phyloP scores from a whole-genome alignment of 495 filamentous ascomycete species.

The Tuber brumale region DNA sequence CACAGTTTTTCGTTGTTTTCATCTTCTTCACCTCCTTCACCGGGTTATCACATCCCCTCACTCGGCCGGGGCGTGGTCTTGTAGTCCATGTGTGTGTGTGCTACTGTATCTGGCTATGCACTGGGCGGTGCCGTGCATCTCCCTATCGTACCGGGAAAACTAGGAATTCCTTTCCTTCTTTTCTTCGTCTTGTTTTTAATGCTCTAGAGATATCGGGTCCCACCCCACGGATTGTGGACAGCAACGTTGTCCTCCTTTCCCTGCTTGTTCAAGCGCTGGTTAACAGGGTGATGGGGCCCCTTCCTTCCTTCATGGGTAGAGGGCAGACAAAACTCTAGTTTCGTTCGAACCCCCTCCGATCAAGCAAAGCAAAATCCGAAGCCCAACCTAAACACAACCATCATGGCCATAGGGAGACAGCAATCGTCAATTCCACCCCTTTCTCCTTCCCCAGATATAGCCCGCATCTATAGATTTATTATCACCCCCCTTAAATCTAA shows the following conservation, averaged over 20 bases:
- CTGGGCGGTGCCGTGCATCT: background rate
- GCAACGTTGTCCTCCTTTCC: background rate
- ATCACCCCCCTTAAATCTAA: background rate
- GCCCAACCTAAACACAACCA: background rate
- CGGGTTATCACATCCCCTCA: background rate
- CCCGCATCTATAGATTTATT: background rate
- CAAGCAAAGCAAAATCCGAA: background rate
- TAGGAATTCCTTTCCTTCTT: background rate
- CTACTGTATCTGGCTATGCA: background rate
- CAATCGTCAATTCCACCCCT: background rate
- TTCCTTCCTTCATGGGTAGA: background rate
- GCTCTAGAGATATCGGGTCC: background rate
- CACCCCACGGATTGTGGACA: background rate
- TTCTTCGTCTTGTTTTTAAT: background rate
- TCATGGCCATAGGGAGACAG: background rate
- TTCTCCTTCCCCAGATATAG: background rate
- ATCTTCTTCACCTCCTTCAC: background rate
- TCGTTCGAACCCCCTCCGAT: background rate
- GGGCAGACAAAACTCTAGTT: background rate
- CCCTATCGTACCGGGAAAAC: background rate
- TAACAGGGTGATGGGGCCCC: background rate
- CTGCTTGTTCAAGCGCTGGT: background rate
- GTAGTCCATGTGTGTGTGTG: background rate
- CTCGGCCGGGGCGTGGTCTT: background rate
- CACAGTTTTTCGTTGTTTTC: no score